Conservation (phyloP, 2,329 filamentous ascomycete species). For the Colletotrichum spinosum region DNA sequence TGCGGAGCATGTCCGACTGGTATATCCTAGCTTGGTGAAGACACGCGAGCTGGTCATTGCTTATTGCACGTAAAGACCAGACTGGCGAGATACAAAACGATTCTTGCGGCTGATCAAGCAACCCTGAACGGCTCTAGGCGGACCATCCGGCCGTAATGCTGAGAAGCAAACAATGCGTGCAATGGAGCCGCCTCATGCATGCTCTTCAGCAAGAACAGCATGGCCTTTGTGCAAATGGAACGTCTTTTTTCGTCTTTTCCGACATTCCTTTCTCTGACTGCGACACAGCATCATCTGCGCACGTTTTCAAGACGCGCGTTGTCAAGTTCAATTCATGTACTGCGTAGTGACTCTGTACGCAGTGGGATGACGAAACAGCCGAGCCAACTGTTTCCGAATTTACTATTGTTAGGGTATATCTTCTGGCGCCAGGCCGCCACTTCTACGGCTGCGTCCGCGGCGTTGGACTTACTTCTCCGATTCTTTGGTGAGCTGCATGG, state of each 20-base stretch:
- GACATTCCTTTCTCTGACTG: too few species aligned
- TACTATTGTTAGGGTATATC: background rate
- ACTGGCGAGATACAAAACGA: slow-evolving; percentile 6
- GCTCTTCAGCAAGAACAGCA: too few species aligned
- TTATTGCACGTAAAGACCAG: slow-evolving; percentile 16
- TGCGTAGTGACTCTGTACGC: too few species aligned
- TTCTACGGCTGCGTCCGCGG: background rate
- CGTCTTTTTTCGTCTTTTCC: too few species aligned
- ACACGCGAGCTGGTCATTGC: slow-evolving; percentile 9
- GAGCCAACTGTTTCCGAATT: background rate
- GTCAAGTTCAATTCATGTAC: too few species aligned
- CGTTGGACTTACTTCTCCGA: slow-evolving; percentile 3
- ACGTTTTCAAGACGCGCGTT: too few species aligned
- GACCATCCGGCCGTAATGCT: background rate
- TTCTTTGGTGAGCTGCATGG: slow-evolving; percentile 10
- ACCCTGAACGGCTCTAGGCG: background rate
- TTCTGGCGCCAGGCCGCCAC: slow-evolving; percentile 10
- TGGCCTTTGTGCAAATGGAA: too few species aligned
- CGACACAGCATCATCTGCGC: too few species aligned
- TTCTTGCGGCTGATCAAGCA: slow-evolving; percentile 11
- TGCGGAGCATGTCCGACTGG: background rate
- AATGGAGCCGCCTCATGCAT: background rate
- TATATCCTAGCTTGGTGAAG: slow-evolving; percentile 1
- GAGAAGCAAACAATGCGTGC: background rate
- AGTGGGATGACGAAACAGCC: slow-evolving; percentile 6